Conservation (phyloP, 352 stramenopile species). For the Blastocystis sp. region DNA sequence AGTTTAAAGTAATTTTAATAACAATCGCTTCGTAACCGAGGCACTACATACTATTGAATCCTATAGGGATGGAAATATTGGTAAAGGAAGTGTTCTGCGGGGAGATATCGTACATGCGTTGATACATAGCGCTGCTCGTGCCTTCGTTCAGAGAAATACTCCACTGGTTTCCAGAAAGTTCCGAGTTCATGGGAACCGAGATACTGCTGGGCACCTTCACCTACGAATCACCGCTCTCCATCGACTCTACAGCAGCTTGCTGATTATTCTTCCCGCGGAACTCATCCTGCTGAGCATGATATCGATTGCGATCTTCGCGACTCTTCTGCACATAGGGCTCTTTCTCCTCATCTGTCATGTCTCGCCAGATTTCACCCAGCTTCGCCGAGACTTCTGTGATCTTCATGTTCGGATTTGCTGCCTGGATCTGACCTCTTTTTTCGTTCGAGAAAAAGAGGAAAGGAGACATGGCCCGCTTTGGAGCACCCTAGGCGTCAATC, state of each 20-base stretch:
- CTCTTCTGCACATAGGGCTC: constrained; percentile 75
- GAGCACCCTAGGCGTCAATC: constrained; percentile 68
- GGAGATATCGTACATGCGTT: neutral
- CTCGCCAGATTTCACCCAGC: constrained; percentile 82
- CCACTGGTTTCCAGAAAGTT: constrained; percentile 1
- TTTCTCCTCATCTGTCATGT: constrained; percentile 81
- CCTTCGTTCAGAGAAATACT: neutral
- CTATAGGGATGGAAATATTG: constrained; percentile 50
- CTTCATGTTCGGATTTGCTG: constrained; percentile 83
- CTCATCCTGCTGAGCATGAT: constrained; percentile 21
- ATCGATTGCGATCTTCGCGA: constrained; percentile 8
- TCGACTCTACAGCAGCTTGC: neutral
- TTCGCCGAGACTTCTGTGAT: constrained; percentile 89
- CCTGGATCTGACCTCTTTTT: constrained; percentile 79
- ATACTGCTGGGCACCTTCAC: neutral
- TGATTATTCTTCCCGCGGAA: constrained; percentile 30
- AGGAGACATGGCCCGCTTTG: constrained; percentile 83
- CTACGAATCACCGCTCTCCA: neutral
- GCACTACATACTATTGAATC: neutral
- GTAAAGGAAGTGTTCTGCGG: constrained; percentile 8
- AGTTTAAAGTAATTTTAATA: too few relatives aligned
- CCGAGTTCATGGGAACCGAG: neutral
- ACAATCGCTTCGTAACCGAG: too few relatives aligned
- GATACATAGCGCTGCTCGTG: neutral
- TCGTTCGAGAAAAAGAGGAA: constrained; percentile 87